These are phyloP conservation scores for Chaetoceros muelleri DNA, from an alignment of 108 stramenopile species.

Conservation along the genomic window DNA sequence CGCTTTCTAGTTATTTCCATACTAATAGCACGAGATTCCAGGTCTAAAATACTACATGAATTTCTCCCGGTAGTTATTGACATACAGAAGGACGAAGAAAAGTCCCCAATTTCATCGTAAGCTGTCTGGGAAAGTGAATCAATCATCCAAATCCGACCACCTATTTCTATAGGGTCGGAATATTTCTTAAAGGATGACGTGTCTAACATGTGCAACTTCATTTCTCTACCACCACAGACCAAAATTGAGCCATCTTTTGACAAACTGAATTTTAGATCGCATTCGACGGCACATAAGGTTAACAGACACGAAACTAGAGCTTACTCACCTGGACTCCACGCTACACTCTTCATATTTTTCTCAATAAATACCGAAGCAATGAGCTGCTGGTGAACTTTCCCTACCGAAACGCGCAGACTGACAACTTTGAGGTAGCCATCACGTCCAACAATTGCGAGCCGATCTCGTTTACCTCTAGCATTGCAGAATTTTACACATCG, in stretches of 20 bases:
- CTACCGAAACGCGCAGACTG: background rate
- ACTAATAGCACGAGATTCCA: background rate
- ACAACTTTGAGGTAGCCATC: slow-evolving; percentile 9
- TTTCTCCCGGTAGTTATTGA: slow-evolving; percentile 18
- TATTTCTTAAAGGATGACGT: background rate
- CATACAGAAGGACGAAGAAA: slow-evolving; percentile 2
- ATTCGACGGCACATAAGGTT: no score
- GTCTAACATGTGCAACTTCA: slow-evolving; percentile 6
- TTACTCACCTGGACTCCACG: slow-evolving; percentile 11
- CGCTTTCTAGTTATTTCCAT: slow-evolving; percentile 11
- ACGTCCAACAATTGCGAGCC: slow-evolving; percentile 9
- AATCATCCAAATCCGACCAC: slow-evolving; percentile 17
- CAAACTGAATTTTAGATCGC: no score
- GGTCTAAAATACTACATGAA: slow-evolving; percentile 9
- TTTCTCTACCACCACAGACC: slow-evolving; percentile 15
- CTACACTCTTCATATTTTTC: slow-evolving; percentile 11
- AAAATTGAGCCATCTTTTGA: slow-evolving; percentile 10
- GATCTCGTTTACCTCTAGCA: background rate
- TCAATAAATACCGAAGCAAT: slow-evolving; percentile 11
- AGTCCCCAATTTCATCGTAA: background rate
- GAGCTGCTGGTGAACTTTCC: background rate
- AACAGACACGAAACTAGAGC: background rate
- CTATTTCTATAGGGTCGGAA: slow-evolving; percentile 3
- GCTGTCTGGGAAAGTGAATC: slow-evolving; percentile 5
- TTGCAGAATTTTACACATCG: slow-evolving; percentile 10